phyloP scores from a whole-genome alignment of 768 basidiomycete genomes.

The Tricholoma furcatifolium region DNA sequence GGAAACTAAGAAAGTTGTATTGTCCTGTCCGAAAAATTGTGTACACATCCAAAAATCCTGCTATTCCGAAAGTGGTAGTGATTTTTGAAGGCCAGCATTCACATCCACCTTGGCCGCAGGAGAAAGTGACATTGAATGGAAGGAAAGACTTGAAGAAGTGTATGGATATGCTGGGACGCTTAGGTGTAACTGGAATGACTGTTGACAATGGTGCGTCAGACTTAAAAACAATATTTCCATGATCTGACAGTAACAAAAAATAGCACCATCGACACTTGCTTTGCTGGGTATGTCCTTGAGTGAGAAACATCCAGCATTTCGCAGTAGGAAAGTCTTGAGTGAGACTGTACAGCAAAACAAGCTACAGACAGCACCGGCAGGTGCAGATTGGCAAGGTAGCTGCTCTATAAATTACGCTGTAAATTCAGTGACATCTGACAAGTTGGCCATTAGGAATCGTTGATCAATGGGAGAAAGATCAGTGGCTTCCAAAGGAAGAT shows the following conservation, averaged over 20 bases:
- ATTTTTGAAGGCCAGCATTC: neutral
- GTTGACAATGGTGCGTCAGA: neutral
- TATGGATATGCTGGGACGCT: neutral
- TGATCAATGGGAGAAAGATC: conserved; percentile 2
- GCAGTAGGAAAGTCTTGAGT: neutral
- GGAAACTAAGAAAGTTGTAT: neutral
- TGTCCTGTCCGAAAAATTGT: conserved; percentile 1
- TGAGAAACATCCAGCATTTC: neutral
- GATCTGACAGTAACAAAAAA: no score
- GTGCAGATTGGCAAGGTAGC: neutral
- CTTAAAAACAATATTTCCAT: no score
- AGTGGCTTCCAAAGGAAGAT: neutral
- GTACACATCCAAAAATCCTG: neutral
- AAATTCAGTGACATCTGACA: no score
- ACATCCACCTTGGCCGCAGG: conserved; percentile 4
- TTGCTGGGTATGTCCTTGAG: neutral
- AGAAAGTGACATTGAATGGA: neutral
- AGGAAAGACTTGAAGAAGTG: neutral
- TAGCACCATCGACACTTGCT: neutral
- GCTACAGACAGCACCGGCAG: neutral
- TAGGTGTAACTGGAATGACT: neutral
- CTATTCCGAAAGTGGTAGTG: neutral
- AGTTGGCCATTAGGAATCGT: no score
- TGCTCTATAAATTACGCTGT: no score
- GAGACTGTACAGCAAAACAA: neutral